Evolutionary conservation across 2,329 filamentous ascomycete genomes (phyloP), one percentile per base, ranked within the genome.

Genomic region (Aspergillus chevalieri): DNA sequence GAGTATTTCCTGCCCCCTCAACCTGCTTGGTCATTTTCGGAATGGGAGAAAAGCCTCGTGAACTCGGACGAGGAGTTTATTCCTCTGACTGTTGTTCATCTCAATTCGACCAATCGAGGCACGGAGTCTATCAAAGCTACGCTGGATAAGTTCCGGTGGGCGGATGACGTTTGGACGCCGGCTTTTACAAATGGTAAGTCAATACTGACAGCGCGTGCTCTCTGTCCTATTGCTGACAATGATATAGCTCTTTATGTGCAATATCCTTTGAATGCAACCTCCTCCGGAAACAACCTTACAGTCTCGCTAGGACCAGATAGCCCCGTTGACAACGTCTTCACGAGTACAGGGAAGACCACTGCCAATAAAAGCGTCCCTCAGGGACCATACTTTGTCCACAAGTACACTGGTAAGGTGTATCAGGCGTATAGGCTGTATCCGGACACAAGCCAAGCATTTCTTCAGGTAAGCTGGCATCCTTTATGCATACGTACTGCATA

Each of bases 91-190:
- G 39, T 42, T n/a, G 39, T 42, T n/a, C 15, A 42, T 14, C 9
- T 42, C 1, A 42, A 42, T 24, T 19, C 15, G 3, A 14, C 10
- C 12, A 42, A 8, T 22, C n/a, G 7, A 17, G 34, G 15, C 15
- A 7, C 39, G 3, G 17, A 42, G 8, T 22, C 15, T 14, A 21
- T 42, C 39, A 12, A 47, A 12, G n/a, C 39, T 3, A 50, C 28
- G n/a, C 38, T 53, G 10, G 17, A 43, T 6, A 19, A 39, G 12
- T 57, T 55, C 47, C 10, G 46, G 2, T 15, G 38, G 14, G 6
- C 43, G 6, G 55, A 57, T 30, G 55, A 57, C 39, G 55, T 57
- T 19, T 47, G 53, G 43, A 33, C 42, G 1, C 3, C 6, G 12
- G 46, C 30, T 2, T 57, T 57, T 24, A 44, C 39, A 42, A 14